Conservation (phyloP, 768 basidiomycete species). For the Boletellus ananas region DNA sequence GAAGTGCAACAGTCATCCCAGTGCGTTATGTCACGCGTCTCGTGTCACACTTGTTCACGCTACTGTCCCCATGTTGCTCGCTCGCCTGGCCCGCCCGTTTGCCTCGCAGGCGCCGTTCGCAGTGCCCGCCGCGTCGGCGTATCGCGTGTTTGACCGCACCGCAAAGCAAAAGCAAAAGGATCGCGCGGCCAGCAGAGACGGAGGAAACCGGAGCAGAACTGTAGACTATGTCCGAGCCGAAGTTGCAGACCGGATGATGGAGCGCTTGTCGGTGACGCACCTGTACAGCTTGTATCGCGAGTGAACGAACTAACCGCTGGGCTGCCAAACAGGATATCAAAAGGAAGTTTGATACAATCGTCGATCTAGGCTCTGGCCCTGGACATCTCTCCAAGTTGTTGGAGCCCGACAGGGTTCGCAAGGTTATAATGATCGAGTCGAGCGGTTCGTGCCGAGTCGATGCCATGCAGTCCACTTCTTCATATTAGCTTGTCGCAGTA, state of each 20-base stretch:
- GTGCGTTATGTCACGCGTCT: slow-evolving; percentile 11
- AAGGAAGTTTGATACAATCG: slow-evolving; percentile 68
- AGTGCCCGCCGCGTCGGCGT: slow-evolving; percentile 45
- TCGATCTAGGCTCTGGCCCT: slow-evolving; percentile 88
- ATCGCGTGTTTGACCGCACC: slow-evolving; percentile 82
- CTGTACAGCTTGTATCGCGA: slow-evolving; percentile 2
- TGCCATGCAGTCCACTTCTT: neutral
- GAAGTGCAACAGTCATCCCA: neutral
- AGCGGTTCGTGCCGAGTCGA: slow-evolving; percentile 54
- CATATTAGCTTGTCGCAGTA: slow-evolving; percentile 40
- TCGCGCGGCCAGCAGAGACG: slow-evolving; percentile 56
- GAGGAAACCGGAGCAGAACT: slow-evolving; percentile 59
- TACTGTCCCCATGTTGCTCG: slow-evolving; percentile 4
- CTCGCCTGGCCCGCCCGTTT: slow-evolving; percentile 35
- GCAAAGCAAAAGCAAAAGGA: slow-evolving; percentile 78
- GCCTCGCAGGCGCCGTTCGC: slow-evolving; percentile 47
- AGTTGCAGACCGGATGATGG: slow-evolving; percentile 86
- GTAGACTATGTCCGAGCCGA: slow-evolving; percentile 93
- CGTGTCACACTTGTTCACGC: slow-evolving; percentile 16
- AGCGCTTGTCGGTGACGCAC: slow-evolving; percentile 71
- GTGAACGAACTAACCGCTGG: slow-evolving; percentile 1
- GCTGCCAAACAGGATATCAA: slow-evolving; percentile 73
- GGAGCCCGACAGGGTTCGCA: slow-evolving; percentile 61
- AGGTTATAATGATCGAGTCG: slow-evolving; percentile 81
- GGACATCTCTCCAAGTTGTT: slow-evolving; percentile 89